Conservation (phyloP, 202 grass and related monocot species). For the Saccharum hybrid region DNA sequence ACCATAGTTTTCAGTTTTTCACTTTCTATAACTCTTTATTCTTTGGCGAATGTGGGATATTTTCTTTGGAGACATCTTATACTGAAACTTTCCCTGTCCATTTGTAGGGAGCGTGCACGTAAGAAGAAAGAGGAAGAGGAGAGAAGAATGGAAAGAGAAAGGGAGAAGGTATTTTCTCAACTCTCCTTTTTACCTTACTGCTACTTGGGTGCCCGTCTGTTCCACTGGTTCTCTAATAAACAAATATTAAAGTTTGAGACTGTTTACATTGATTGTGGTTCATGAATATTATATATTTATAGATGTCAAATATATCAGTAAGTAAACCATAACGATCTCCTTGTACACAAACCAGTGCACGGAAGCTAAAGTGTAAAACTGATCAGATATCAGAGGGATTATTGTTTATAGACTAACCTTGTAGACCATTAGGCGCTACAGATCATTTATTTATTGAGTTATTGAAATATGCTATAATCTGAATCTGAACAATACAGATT, state of each 20-base stretch:
- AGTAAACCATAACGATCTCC: too few species aligned
- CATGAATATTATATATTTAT: neutral
- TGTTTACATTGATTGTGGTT: neutral
- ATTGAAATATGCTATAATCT: constrained; percentile 7
- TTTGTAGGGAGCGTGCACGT: constrained; percentile 78
- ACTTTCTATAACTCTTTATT: neutral
- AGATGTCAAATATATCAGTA: too few species aligned
- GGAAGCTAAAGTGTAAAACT: too few species aligned
- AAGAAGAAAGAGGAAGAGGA: constrained; percentile 99
- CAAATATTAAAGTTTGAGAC: too few species aligned
- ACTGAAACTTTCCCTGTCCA: neutral
- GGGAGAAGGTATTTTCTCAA: constrained; percentile 71
- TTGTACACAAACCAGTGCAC: too few species aligned
- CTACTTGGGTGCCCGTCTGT: neutral
- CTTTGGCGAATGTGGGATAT: neutral
- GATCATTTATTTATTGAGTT: neutral
- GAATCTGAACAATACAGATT: neutral
- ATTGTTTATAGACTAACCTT: neutral
- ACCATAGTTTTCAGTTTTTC: neutral
- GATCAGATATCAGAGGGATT: neutral
- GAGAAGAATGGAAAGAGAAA: constrained; percentile 86
- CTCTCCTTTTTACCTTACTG: constrained; percentile 19
- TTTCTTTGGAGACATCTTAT: constrained; percentile 8
- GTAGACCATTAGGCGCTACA: neutral
- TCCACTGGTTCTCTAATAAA: neutral